Percentiles rank a stretch among this genome's conserved stretches.
These are phyloP conservation scores for Epithele typhae DNA, from an alignment of 768 basidiomycete genomes.

Conservation along the genomic window DNA sequence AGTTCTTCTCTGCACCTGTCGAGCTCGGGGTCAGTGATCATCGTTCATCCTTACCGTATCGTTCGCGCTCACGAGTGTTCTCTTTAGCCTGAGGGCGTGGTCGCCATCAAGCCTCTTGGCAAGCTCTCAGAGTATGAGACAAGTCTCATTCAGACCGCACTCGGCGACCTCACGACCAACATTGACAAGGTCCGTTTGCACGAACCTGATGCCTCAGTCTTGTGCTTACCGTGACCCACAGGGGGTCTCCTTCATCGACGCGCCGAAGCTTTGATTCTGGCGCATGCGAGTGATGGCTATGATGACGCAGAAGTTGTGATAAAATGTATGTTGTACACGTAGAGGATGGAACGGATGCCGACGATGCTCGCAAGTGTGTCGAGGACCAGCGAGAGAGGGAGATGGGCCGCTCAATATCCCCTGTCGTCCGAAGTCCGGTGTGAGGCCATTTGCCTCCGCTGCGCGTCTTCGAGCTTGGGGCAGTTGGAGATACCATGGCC, in stretches of 20 bases:
- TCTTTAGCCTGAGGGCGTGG: constrained; percentile 71
- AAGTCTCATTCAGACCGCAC: constrained; percentile 69
- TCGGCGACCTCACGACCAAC: constrained; percentile 73
- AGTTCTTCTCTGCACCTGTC: constrained; percentile 87
- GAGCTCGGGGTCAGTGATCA: constrained; percentile 80
- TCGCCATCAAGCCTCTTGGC: constrained; percentile 80
- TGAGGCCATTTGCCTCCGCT: constrained; percentile 86
- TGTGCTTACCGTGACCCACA: constrained; percentile 3
- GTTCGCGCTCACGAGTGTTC: background rate
- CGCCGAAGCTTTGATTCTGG: constrained; percentile 23
- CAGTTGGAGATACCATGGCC: constrained; percentile 94
- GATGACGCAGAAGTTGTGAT: constrained; percentile 3
- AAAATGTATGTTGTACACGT: constrained; percentile 12
- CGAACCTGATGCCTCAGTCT: background rate
- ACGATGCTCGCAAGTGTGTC: too few relatives aligned
- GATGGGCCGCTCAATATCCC: constrained; percentile 24
- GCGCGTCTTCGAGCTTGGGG: constrained; percentile 93
- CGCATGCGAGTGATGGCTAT: background rate
- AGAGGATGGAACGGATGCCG: background rate
- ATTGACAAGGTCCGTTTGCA: constrained; percentile 55
- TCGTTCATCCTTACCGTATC: too few relatives aligned
- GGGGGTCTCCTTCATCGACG: constrained; percentile 27
- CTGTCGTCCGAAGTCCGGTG: constrained; percentile 69
- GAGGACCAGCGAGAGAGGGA: background rate
- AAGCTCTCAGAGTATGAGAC: constrained; percentile 67